Evolutionary conservation across 805 yeast genomes (phyloP), one percentile per base, ranked within the genome.

Genomic region (Ogataea ganodermae): DNA sequence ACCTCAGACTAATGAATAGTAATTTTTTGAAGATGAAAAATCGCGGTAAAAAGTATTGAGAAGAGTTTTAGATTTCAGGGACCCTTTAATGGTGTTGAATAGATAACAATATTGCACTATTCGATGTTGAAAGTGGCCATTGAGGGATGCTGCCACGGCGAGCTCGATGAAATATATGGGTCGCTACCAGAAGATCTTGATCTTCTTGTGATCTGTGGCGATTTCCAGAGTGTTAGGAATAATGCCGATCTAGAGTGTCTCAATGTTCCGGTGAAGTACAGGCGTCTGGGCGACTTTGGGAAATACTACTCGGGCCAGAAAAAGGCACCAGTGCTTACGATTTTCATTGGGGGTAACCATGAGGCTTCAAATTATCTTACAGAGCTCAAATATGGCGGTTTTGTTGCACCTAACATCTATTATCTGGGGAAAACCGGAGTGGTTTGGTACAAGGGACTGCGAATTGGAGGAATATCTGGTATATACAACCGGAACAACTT

Each of bases 301-400:
- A 69, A 76, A 20, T 92, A 90, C 63, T 88, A 87, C 59, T 61
- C 60, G 1, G 89, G 92, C 1, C 53, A 58, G 16, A 70, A 67
- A 39, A 64, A 44, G 23, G 96, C 96, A 0, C 96, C 97, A 0
- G 73, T 85, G 1, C 66, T 81, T 26, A 92, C 98, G 0, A 56
- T 94, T 0, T 86, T 92, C 55, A 80, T 94, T 35, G 98, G 99
- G 2, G 99, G 99, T 0, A 94, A 94, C 66, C 99, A 94, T 61
- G 99, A 94, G 62, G 83, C 94, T 3, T 87, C 95, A 48, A 80
- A 83, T 49, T 88, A 86, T 62, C 61, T 94, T 52, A 71, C 78
- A 50, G 89, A 86, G 56, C 67, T 91, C 48, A 80, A 79, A 49
- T 78, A 75, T 62, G 99, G 99, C 10, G 99, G 99, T 0, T 94